Evolutionary conservation across 805 yeast species (phyloP), one percentile per base, ranked within the genome.

Genomic region (Komagataella ulmi): DNA sequence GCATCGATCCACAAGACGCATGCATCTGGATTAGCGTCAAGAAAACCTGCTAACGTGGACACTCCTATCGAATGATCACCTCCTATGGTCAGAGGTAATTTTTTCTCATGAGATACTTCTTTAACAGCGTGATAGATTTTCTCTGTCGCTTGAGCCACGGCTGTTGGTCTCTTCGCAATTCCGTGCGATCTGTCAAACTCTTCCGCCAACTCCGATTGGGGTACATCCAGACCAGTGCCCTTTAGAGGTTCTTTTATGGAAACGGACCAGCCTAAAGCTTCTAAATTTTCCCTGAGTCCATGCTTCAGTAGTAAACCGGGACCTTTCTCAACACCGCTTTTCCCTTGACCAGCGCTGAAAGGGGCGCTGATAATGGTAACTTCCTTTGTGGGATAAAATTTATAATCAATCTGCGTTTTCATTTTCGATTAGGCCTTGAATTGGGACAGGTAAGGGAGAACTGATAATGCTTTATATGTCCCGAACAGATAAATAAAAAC

Each of bases 51-150:
- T 43, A 91, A 84, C 8, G 97, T 89, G 50, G 95, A 96, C 60
- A 91, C 88, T 50, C 96, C 98, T 57, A 91, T 85, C 7, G 97
- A 88, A 66, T 91, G 99, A 68, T 91, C 99, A 51, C 99, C 99
- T 50, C 99, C 99, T 50, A 91, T 65, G 1, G 97, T 88, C 51
- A 91, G 69, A 6, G 96, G 93, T 54, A 93, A 73, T 14, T 72
- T 69, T 36, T 72, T 63, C 19, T 71, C 69, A 17, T 63, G 56
- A 40, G 83, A 75, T 1, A 81, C 77, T 6, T 67, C 60, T 51
- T 68, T 66, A 49, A 85, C 88, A 2, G 86, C 68, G 46, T 81
- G 70, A 64, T 79, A 82, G 53, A 93, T 79, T 54, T 66, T 66
- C 61, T 80, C 64, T 57, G 86, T 78, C 52, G 93, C 83, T 48